Evolutionary conservation across 1,139 yeast species (phyloP).

Genomic region (Yamadazyma trypodendri): DNA sequence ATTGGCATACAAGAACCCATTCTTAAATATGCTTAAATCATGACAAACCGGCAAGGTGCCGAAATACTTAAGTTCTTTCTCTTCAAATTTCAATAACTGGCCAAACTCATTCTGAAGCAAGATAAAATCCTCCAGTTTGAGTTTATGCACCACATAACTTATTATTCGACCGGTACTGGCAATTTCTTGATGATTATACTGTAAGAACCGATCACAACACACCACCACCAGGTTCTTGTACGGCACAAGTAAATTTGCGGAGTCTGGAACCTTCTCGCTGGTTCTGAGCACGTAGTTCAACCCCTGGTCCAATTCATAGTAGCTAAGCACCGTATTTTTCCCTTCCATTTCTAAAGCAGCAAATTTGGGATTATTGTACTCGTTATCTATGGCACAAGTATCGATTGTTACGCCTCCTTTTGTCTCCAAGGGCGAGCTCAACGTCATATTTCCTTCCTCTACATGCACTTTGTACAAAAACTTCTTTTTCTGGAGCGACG

Average conservation of each 20-base stretch:
- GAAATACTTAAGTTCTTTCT: slow-evolving; percentile 49
- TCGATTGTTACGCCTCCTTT: slow-evolving; percentile 51
- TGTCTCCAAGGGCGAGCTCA: slow-evolving; percentile 78
- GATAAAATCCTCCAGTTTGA: slow-evolving; percentile 67
- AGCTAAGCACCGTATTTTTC: slow-evolving; percentile 39
- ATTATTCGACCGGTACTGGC: slow-evolving; percentile 33
- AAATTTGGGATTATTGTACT: slow-evolving; percentile 79
- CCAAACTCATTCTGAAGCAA: slow-evolving; percentile 71
- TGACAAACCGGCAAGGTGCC: slow-evolving; percentile 68
- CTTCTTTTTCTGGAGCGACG: slow-evolving; percentile 73
- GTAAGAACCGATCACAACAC: slow-evolving; percentile 31
- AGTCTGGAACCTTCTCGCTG: slow-evolving; percentile 34
- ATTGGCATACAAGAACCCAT: slow-evolving; percentile 76
- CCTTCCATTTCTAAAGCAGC: slow-evolving; percentile 76
- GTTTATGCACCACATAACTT: slow-evolving; percentile 60
- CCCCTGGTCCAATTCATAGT: slow-evolving; percentile 84
- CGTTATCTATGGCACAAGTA: slow-evolving; percentile 66
- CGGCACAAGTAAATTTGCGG: slow-evolving; percentile 33
- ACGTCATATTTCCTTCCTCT: slow-evolving; percentile 39
- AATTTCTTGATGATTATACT: slow-evolving; percentile 25
- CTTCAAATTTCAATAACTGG: slow-evolving; percentile 66
- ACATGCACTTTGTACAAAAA: slow-evolving; percentile 48
- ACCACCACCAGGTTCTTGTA: slow-evolving; percentile 39
- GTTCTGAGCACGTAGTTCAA: slow-evolving; percentile 65
- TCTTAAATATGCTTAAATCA: slow-evolving; percentile 58